A percentile compares a stretch with the other conserved stretches of the same genome.
phyloP scores from a whole-genome alignment of 208 protist genomes.

The Leishmania mexicana region DNA sequence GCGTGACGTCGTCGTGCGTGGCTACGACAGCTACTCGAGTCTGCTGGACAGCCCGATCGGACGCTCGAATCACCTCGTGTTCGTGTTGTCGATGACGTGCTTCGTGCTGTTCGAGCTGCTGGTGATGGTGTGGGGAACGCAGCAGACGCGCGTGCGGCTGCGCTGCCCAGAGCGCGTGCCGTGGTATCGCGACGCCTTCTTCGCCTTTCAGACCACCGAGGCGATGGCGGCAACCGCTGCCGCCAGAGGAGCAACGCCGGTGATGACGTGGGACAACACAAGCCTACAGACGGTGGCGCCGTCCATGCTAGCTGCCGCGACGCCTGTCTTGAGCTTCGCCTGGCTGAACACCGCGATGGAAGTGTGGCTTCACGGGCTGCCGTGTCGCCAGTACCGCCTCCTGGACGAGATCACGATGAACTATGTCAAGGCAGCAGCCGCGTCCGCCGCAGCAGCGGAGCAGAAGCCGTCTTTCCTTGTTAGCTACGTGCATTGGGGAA shows the following conservation, averaged over 20 bases:
- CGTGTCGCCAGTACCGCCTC: slow-evolving; percentile 42
- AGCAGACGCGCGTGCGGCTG: slow-evolving; percentile 38
- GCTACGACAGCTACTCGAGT: slow-evolving; percentile 79
- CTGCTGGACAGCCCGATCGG: slow-evolving; percentile 73
- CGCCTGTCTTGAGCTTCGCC: slow-evolving; percentile 31
- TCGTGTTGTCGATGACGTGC: slow-evolving; percentile 54
- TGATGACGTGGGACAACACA: neutral
- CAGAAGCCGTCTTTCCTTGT: slow-evolving; percentile 2
- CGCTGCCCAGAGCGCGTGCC: slow-evolving; percentile 17
- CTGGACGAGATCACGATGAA: slow-evolving; percentile 14
- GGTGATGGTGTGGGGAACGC: slow-evolving; percentile 49
- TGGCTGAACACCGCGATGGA: slow-evolving; percentile 43
- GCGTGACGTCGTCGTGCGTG: slow-evolving; percentile 58
- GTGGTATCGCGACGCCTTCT: slow-evolving; percentile 38
- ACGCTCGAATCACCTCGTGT: slow-evolving; percentile 61
- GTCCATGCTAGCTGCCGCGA: neutral
- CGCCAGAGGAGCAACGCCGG: neutral
- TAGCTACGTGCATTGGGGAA: slow-evolving; percentile 9
- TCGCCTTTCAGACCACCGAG: slow-evolving; percentile 21
- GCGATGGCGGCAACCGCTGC: slow-evolving; percentile 5
- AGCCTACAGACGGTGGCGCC: slow-evolving; percentile 1
- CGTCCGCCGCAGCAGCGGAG: neutral
- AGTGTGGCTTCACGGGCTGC: slow-evolving; percentile 56
- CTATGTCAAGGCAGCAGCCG: slow-evolving; percentile 10
- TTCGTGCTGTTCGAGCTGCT: slow-evolving; percentile 54